phyloP scores from a whole-genome alignment of 108 stramenopile species.

The Stephanodiscus minutulus region DNA sequence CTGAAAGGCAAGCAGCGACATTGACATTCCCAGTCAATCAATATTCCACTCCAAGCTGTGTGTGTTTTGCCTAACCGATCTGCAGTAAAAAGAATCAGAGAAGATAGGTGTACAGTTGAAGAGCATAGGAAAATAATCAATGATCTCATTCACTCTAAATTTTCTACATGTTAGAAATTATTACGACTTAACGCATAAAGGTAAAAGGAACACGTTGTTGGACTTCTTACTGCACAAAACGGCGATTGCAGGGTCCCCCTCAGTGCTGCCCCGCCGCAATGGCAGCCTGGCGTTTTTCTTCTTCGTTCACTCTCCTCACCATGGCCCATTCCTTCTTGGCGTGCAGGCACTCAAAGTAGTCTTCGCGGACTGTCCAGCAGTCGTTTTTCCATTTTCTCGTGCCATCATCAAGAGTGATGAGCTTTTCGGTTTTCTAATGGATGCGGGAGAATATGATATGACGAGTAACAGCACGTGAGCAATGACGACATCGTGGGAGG shows the following conservation, averaged over 20 bases:
- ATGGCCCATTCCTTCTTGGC: slow-evolving; percentile 75
- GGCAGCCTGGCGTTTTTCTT: slow-evolving; percentile 55
- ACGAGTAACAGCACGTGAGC: background rate
- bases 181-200: too few species aligned
- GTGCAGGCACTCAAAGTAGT: slow-evolving; percentile 92
- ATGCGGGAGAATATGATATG: background rate
- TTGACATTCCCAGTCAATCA: too few species aligned
- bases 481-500: background rate
- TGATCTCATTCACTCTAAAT: too few species aligned
- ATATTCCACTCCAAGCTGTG: too few species aligned
- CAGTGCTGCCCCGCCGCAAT: slow-evolving; percentile 10
- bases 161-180: too few species aligned
- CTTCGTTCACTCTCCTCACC: slow-evolving; percentile 57
- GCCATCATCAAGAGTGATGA: slow-evolving; percentile 31
- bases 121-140: too few species aligned
- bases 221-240: too few species aligned
- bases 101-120: too few species aligned
- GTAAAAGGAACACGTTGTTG: too few species aligned
- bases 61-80: too few species aligned
- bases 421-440: slow-evolving; percentile 34
- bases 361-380: slow-evolving; percentile 64
- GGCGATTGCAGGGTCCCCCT: background rate
- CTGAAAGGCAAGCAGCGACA: too few species aligned
- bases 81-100: too few species aligned
- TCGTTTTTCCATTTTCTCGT: slow-evolving; percentile 41